phyloP scores from a whole-genome alignment of 371 early-diverging fungal species.

The Rhizopus microsporus region DNA sequence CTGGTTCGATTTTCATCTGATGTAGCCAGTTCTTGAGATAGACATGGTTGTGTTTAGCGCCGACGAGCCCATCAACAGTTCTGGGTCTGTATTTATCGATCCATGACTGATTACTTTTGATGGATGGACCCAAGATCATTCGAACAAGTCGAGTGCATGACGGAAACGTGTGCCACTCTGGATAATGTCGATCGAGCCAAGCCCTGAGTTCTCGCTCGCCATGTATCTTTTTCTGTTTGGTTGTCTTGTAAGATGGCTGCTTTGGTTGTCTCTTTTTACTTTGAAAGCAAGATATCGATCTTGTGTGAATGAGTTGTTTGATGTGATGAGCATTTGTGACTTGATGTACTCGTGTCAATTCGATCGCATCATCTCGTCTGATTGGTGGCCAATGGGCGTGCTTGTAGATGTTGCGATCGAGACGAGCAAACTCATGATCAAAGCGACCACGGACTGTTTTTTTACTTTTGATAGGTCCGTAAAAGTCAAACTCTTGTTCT shows the following conservation, averaged over 20 bases:
- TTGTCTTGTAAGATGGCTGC: background rate
- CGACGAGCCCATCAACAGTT: constrained; percentile 24
- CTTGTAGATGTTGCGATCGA: constrained; percentile 8
- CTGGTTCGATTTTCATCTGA: constrained; percentile 38
- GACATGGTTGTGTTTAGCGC: constrained; percentile 18
- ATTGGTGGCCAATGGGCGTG: background rate
- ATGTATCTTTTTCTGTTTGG: background rate
- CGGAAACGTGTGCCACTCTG: constrained; percentile 16
- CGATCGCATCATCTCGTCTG: background rate
- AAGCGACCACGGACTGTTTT: background rate
- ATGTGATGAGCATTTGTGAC: background rate
- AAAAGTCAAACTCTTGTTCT: background rate
- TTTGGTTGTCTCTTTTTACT: background rate
- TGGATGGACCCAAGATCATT: background rate
- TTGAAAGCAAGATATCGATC: background rate
- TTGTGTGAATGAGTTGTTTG: background rate
- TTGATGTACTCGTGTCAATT: background rate
- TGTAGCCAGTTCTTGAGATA: constrained; percentile 44
- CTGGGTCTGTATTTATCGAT: constrained; percentile 40
- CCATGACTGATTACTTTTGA: constrained; percentile 20
- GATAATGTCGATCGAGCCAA: constrained; percentile 11
- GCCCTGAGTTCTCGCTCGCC: background rate
- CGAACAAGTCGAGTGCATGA: constrained; percentile 12
- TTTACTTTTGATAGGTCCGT: background rate
- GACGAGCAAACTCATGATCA: constrained; percentile 16